These are phyloP conservation scores for Leccinum pachyderme DNA, from an alignment of 1,284 basidiomycete species.

Conservation along the genomic window DNA sequence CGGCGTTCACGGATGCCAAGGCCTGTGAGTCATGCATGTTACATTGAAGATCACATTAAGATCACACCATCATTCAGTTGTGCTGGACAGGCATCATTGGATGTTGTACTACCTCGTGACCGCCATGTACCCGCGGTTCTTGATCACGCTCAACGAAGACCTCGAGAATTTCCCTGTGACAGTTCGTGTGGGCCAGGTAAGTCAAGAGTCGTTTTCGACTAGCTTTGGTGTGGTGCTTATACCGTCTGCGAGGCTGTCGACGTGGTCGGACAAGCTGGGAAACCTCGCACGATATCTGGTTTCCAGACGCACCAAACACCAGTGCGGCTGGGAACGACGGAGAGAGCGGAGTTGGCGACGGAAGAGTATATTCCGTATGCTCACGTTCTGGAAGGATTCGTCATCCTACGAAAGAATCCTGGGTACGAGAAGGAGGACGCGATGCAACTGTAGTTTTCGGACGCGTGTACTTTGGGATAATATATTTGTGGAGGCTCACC, in stretches of 20 bases:
- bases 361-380: conserved; percentile 95
- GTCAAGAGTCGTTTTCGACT: conserved; percentile 12
- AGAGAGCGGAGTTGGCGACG: conserved; percentile 93
- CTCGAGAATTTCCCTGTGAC: conserved; percentile 84
- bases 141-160: conserved; percentile 95
- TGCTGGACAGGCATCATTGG: conserved; percentile 97
- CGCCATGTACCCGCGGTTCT: conserved; percentile 98
- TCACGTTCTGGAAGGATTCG: conserved; percentile 87
- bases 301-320: conserved; percentile 98
- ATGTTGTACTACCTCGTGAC: conserved; percentile 95
- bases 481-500: background rate
- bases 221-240: conserved; percentile 2
- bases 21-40: conserved; percentile 62
- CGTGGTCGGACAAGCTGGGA: conserved; percentile 88
- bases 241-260: conserved; percentile 65
- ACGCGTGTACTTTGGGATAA: conserved; percentile 8
- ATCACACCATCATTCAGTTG: conserved; percentile 65
- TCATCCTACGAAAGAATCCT: conserved; percentile 85
- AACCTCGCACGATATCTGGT: conserved; percentile 87
- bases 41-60: background rate
- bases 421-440: conserved; percentile 81
- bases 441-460: conserved; percentile 61
- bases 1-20: conserved; percentile 93
- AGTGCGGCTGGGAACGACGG: conserved; percentile 89
- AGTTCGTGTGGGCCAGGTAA: conserved; percentile 91